Conservation (phyloP, 1,139 yeast species). For the Diutina scorzettiae region DNA sequence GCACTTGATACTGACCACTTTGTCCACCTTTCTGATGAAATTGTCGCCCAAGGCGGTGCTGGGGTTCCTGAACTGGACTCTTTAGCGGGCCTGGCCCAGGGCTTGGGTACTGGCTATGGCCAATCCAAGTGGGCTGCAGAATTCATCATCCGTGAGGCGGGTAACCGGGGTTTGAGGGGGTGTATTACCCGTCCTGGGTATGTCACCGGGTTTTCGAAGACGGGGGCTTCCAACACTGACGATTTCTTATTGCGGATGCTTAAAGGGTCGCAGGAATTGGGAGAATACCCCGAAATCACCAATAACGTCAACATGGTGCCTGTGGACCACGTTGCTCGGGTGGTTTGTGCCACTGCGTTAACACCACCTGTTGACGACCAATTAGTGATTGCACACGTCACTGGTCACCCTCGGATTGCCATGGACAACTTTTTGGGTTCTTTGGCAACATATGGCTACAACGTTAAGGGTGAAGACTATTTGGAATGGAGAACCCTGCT, state of each 20-base stretch:
- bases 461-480: slow-evolving; percentile 50
- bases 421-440: slow-evolving; percentile 65
- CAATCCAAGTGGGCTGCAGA: slow-evolving; percentile 98
- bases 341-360: slow-evolving; percentile 73
- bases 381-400: slow-evolving; percentile 82
- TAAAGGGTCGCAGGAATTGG: slow-evolving; percentile 87
- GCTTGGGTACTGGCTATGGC: slow-evolving; percentile 89
- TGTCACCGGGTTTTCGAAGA: slow-evolving; percentile 72
- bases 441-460: slow-evolving; percentile 61
- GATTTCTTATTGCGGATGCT: slow-evolving; percentile 90
- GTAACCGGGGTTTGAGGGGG: slow-evolving; percentile 75
- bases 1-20: slow-evolving; percentile 77
- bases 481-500: slow-evolving; percentile 66
- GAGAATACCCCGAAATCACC: slow-evolving; percentile 70
- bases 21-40: slow-evolving; percentile 63
- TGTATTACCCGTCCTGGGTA: slow-evolving; percentile 93
- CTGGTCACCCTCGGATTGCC: slow-evolving; percentile 86
- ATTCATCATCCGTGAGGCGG: slow-evolving; percentile 77
- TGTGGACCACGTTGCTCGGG: slow-evolving; percentile 94
- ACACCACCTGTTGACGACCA: slow-evolving; percentile 48
- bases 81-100: slow-evolving; percentile 65
- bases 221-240: slow-evolving; percentile 90
- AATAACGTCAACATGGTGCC: slow-evolving; percentile 95
- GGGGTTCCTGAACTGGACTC: slow-evolving; percentile 81
- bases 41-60: slow-evolving; percentile 47